Conservation (phyloP, 257 asterid genomes). For the Solanum raphanifolium region DNA sequence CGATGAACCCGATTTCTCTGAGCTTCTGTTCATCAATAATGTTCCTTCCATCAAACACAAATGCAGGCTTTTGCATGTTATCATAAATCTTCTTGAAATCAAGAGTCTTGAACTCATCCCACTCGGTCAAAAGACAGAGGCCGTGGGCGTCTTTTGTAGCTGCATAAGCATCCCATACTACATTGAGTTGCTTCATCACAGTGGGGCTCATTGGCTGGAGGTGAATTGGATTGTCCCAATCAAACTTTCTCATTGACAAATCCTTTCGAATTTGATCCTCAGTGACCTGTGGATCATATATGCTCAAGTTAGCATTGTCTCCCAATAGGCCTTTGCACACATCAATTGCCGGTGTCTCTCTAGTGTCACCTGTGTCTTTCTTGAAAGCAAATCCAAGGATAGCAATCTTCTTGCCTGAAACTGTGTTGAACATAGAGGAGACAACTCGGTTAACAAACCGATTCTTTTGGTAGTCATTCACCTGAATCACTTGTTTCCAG, state of each 20-base stretch:
- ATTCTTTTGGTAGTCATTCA: constrained; percentile 35
- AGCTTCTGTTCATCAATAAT: constrained; percentile 10
- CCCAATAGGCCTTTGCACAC: constrained; percentile 32
- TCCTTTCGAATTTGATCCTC: constrained; percentile 36
- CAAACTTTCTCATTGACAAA: constrained; percentile 31
- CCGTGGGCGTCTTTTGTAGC: constrained; percentile 36
- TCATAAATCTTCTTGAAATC: constrained; percentile 28
- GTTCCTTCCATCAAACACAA: constrained; percentile 27
- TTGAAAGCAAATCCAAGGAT: constrained; percentile 35
- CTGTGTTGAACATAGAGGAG: constrained; percentile 39
- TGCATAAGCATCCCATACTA: constrained; percentile 38
- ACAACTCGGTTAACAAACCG: constrained; percentile 33
- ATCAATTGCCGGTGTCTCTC: constrained; percentile 39
- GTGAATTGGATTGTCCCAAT: constrained; percentile 40
- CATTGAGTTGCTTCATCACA: constrained; percentile 20
- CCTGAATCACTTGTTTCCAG: constrained; percentile 39
- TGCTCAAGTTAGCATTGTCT: constrained; percentile 35
- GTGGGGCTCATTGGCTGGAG: constrained; percentile 41
- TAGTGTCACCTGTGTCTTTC: constrained; percentile 37
- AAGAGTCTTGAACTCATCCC: constrained; percentile 34
- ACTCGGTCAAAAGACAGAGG: constrained; percentile 34
- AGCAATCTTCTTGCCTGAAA: constrained; percentile 31
- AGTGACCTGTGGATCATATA: constrained; percentile 38
- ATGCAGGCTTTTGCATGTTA: constrained; percentile 41
- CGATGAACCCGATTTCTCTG: constrained; percentile 22